Conservation (phyloP, 2,329 filamentous ascomycete genomes). For the Trichoderma brevicompactum region DNA sequence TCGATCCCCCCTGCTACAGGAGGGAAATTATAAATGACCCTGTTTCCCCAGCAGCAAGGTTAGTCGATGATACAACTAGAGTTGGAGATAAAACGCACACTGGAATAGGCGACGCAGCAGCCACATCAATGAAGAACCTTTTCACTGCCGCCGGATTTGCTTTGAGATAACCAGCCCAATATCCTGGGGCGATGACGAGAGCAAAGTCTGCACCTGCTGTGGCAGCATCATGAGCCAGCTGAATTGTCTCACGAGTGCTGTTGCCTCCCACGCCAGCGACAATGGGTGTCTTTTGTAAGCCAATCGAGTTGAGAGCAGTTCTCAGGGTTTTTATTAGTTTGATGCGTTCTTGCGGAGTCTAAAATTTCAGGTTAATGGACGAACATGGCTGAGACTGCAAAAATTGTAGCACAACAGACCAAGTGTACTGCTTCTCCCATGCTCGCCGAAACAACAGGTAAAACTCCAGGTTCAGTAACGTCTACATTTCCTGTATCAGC, state of each 20-base stretch:
- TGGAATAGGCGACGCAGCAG: conserved; percentile 1
- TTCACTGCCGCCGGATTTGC: background rate
- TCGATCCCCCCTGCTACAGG: conserved; percentile 7
- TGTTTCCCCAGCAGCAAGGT: background rate
- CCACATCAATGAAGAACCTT: conserved; percentile 6
- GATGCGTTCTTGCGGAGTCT: conserved; percentile 7
- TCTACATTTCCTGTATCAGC: background rate
- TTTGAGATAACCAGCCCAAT: conserved; percentile 12
- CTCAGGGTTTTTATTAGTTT: background rate
- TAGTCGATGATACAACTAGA: background rate
- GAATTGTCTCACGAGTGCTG: conserved; percentile 19
- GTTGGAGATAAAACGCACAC: background rate
- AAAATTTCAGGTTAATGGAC: background rate
- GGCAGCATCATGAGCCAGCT: conserved; percentile 13
- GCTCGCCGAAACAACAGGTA: conserved; percentile 14
- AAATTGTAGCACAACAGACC: background rate
- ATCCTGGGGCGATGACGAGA: conserved; percentile 4
- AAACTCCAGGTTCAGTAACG: background rate
- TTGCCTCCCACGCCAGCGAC: conserved; percentile 9
- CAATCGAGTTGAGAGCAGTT: background rate
- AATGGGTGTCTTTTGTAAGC: background rate
- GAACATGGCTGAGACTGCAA: too few species aligned
- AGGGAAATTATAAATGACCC: conserved; percentile 11
- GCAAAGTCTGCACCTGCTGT: conserved; percentile 1
- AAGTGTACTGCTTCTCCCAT: conserved; percentile 19